Evolutionary conservation across 2,329 filamentous ascomycete species (phyloP).

Genomic region (Cladophialophora exuberans): DNA sequence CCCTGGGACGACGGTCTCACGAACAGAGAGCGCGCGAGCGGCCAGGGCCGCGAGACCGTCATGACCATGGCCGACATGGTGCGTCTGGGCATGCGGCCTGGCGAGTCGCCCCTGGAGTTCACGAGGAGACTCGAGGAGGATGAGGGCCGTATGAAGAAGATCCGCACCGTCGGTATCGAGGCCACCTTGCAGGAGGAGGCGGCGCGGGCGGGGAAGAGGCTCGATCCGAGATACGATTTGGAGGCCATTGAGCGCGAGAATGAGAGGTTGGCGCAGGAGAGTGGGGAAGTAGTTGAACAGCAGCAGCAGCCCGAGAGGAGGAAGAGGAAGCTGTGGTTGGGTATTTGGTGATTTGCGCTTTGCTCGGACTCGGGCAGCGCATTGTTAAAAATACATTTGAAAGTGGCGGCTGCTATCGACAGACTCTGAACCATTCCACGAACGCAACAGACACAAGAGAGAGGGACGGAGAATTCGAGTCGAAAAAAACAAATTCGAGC

Average conservation of each 20-base stretch:
- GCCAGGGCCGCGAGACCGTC: constrained; percentile 33
- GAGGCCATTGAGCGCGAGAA: too few species aligned
- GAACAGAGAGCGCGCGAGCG: constrained; percentile 40
- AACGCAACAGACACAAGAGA: too few species aligned
- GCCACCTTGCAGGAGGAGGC: background rate
- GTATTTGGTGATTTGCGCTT: constrained; percentile 29
- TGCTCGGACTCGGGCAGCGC: too few species aligned
- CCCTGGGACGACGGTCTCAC: constrained; percentile 43
- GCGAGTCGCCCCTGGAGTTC: constrained; percentile 20
- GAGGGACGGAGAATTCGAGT: too few species aligned
- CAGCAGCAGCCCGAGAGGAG: constrained; percentile 17
- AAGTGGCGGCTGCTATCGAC: too few species aligned
- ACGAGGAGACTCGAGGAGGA: constrained; percentile 1
- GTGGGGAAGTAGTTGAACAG: background rate
- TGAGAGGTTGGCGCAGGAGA: background rate
- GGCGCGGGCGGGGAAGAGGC: background rate
- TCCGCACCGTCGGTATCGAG: background rate
- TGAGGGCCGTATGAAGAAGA: too few species aligned
- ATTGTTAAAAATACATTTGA: too few species aligned
- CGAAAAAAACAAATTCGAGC: too few species aligned
- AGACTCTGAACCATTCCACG: too few species aligned
- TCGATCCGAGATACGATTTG: too few species aligned
- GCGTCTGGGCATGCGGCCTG: constrained; percentile 33
- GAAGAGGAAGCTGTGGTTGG: constrained; percentile 33
- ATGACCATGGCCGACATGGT: constrained; percentile 36